phyloP scores from a whole-genome alignment of 1,284 basidiomycete species.

The Naganishia liquefaciens region DNA sequence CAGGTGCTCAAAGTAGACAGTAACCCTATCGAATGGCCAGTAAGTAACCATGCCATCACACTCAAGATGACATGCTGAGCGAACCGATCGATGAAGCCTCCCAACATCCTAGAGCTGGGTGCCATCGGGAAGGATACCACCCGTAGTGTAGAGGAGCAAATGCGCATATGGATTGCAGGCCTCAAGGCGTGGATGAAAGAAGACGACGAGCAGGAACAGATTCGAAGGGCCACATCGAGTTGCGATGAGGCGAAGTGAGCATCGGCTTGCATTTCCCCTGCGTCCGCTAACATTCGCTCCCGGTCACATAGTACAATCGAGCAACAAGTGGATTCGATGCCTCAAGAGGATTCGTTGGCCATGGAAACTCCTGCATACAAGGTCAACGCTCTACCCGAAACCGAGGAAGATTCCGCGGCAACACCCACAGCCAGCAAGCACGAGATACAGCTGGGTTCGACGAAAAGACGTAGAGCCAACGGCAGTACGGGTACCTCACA shows the following conservation, averaged over 20 bases:
- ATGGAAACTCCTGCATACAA: constrained; percentile 11
- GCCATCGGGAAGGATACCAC: constrained; percentile 40
- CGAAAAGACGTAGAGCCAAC: constrained; percentile 26
- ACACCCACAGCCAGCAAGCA: constrained; percentile 27
- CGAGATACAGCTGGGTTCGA: constrained; percentile 31
- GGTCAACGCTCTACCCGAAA: not conserved
- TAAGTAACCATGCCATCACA: constrained; percentile 37
- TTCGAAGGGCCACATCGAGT: constrained; percentile 10
- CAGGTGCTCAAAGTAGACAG: constrained; percentile 83
- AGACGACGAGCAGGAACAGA: constrained; percentile 36
- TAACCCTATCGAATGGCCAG: constrained; percentile 91
- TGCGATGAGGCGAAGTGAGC: not conserved
- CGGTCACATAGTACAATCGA: not conserved
- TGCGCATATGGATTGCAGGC: constrained; percentile 70
- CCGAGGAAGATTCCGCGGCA: constrained; percentile 22
- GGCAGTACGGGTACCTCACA: constrained; percentile 2
- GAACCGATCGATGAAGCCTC: not conserved
- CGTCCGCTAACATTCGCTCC: not conserved
- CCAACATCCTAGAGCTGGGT: constrained; percentile 10
- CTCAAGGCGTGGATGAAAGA: constrained; percentile 71
- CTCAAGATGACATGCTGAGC: not conserved
- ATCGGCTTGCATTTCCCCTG: not conserved
- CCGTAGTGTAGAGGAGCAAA: constrained; percentile 57
- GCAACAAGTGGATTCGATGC: not conserved
- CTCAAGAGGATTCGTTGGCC: not conserved